Percentiles rank a stretch among this genome's conserved stretches.
Conservation (phyloP, 768 basidiomycete genomes). For the Boletus rubropictus region DNA sequence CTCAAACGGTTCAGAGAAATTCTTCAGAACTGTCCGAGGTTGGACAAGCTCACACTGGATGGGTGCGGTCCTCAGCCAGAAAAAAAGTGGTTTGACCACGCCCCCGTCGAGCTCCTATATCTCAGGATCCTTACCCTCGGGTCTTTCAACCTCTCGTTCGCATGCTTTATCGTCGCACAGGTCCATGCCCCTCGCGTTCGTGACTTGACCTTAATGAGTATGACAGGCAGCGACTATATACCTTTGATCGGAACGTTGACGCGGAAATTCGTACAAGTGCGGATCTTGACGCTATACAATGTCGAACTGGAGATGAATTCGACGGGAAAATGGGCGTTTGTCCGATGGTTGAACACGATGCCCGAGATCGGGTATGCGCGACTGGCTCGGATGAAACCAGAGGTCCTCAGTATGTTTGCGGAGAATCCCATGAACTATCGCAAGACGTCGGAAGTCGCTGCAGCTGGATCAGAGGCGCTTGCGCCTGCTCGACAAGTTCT, state of each 20-base stretch:
- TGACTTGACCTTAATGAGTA: slow-evolving; percentile 53
- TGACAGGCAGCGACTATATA: slow-evolving; percentile 47
- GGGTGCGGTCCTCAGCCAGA: slow-evolving; percentile 49
- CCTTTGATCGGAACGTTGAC: slow-evolving; percentile 44
- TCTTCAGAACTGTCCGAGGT: slow-evolving; percentile 41
- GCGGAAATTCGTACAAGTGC: slow-evolving; percentile 46
- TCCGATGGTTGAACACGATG: slow-evolving; percentile 54
- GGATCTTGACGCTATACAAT: slow-evolving; percentile 48
- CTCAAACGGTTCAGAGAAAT: slow-evolving; percentile 49
- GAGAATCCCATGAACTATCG: slow-evolving; percentile 32
- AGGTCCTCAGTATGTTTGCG: slow-evolving; percentile 46
- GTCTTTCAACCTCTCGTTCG: slow-evolving; percentile 47
- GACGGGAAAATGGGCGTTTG: slow-evolving; percentile 29
- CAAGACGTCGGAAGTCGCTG: slow-evolving; percentile 1
- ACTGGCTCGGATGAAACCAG: slow-evolving; percentile 38
- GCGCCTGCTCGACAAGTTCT: slow-evolving; percentile 23
- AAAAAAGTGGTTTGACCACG: slow-evolving; percentile 24
- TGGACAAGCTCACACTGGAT: slow-evolving; percentile 55
- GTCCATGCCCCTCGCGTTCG: slow-evolving; percentile 53
- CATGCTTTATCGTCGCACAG: slow-evolving; percentile 40
- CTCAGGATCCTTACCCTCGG: slow-evolving; percentile 54
- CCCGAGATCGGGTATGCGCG: slow-evolving; percentile 48
- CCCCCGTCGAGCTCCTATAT: slow-evolving; percentile 43
- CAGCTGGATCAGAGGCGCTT: slow-evolving; percentile 3
- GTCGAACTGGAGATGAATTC: slow-evolving; percentile 33